phyloP scores from a whole-genome alignment of 2,329 filamentous ascomycete species.

The Aspergillus texensis region DNA sequence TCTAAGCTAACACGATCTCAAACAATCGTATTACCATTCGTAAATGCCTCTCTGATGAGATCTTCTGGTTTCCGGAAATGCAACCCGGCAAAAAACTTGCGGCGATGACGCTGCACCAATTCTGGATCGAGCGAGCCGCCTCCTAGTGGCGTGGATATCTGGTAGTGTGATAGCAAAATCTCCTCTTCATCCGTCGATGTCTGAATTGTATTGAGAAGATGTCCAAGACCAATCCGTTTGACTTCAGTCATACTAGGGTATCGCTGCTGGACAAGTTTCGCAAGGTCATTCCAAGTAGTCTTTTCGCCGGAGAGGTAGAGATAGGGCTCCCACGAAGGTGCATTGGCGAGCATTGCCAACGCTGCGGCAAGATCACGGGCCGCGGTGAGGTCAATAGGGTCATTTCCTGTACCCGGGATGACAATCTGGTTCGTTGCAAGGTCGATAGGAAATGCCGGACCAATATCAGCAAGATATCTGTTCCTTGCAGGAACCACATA shows the following conservation, averaged over 20 bases:
- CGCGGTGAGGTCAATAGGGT: neutral
- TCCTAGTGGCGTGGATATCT: neutral
- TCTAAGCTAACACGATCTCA: too few relatives aligned
- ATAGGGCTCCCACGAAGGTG: neutral
- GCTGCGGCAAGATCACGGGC: slow-evolving; percentile 9
- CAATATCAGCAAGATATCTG: neutral
- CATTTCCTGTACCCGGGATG: slow-evolving; percentile 3
- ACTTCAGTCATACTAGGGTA: neutral
- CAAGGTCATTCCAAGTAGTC: neutral
- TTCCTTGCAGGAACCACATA: slow-evolving; percentile 2
- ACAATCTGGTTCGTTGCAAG: neutral
- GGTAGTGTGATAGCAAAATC: neutral
- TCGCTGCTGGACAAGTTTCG: neutral
- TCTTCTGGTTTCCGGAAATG: neutral
- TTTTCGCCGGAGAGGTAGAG: neutral
- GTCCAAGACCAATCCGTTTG: neutral
- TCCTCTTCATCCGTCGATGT: neutral
- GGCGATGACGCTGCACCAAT: neutral
- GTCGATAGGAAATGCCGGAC: slow-evolving; percentile 9
- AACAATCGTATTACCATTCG: too few relatives aligned
- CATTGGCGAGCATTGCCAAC: neutral
- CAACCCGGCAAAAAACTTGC: neutral
- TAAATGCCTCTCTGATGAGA: too few relatives aligned
- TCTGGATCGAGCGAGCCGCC: neutral
- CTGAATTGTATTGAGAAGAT: neutral